Evolutionary conservation across 768 basidiomycete species (phyloP).

Genomic region (Macrocybe gigantea): DNA sequence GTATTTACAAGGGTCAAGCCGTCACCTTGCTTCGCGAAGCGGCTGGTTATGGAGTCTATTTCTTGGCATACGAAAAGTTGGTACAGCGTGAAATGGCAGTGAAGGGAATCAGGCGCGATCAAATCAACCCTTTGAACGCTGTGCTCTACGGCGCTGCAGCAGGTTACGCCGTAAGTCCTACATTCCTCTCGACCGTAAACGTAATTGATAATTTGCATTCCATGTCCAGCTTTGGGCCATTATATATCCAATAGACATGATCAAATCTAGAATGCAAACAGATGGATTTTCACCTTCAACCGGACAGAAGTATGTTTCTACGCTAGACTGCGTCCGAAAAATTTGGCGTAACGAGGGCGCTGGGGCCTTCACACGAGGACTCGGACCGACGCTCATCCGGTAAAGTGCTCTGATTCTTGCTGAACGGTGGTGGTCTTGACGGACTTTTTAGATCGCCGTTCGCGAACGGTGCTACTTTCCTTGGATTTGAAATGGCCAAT

Average conservation of each 20-base stretch:
- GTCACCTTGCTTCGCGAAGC: slow-evolving; percentile 85
- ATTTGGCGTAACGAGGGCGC: slow-evolving; percentile 83
- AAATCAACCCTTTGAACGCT: slow-evolving; percentile 73
- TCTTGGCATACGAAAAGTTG: slow-evolving; percentile 88
- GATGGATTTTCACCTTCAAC: slow-evolving; percentile 76
- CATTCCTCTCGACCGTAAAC: neutral
- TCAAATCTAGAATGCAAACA: slow-evolving; percentile 95
- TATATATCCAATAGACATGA: slow-evolving; percentile 94
- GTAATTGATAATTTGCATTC: slow-evolving; percentile 7
- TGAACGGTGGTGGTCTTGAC: neutral
- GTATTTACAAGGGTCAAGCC: slow-evolving; percentile 90
- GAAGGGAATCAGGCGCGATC: slow-evolving; percentile 65
- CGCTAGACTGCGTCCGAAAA: slow-evolving; percentile 75
- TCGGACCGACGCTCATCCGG: slow-evolving; percentile 90
- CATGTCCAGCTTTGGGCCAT: slow-evolving; percentile 71
- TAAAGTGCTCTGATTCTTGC: slow-evolving; percentile 16
- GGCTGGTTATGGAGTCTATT: slow-evolving; percentile 81
- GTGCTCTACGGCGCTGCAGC: slow-evolving; percentile 88
- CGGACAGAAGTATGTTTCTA: slow-evolving; percentile 78
- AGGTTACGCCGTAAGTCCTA: slow-evolving; percentile 73
- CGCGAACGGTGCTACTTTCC: slow-evolving; percentile 95
- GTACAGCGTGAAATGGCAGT: slow-evolving; percentile 80
- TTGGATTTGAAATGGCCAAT: slow-evolving; percentile 92
- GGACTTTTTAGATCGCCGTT: slow-evolving; percentile 69
- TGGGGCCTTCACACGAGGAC: slow-evolving; percentile 85